phyloP scores from a whole-genome alignment of 148 eudicot genomes.

The Salicornia ramosissima region DNA sequence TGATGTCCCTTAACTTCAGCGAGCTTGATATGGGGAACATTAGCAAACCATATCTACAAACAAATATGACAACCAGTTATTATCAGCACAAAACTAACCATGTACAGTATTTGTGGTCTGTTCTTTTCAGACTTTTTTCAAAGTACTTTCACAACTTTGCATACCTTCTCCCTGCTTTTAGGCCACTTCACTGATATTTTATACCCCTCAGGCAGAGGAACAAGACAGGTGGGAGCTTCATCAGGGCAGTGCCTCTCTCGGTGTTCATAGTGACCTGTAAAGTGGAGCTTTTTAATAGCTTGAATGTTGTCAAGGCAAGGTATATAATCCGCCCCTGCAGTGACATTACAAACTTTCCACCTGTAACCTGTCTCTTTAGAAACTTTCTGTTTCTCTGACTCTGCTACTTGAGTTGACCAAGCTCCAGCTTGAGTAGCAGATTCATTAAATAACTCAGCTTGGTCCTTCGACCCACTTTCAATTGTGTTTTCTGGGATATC shows the following conservation, averaged over 20 bases:
- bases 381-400: slow-evolving; percentile 38
- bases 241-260: slow-evolving; percentile 56
- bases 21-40: slow-evolving; percentile 57
- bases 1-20: slow-evolving; percentile 59
- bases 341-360: slow-evolving; percentile 46
- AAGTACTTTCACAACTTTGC: not conserved
- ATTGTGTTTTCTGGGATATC: not conserved
- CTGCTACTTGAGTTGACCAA: slow-evolving; percentile 26
- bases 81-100: not conserved
- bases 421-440: slow-evolving; percentile 29
- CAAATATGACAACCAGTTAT: slow-evolving; percentile 1
- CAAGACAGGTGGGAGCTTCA: slow-evolving; percentile 50
- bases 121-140: not conserved
- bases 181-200: slow-evolving; percentile 50
- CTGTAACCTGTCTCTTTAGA: slow-evolving; percentile 24
- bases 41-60: slow-evolving; percentile 49
- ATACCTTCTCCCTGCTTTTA: slow-evolving; percentile 58
- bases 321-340: slow-evolving; percentile 78
- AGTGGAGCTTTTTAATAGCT: slow-evolving; percentile 41
- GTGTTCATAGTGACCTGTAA: slow-evolving; percentile 53
- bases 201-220: slow-evolving; percentile 59
- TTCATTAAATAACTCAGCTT: slow-evolving; percentile 32
- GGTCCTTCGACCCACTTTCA: slow-evolving; percentile 10
- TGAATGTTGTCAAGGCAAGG: slow-evolving; percentile 64
- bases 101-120: not conserved